phyloP scores from a whole-genome alignment of 768 basidiomycete species.

The Leccinum aurantiacum region DNA sequence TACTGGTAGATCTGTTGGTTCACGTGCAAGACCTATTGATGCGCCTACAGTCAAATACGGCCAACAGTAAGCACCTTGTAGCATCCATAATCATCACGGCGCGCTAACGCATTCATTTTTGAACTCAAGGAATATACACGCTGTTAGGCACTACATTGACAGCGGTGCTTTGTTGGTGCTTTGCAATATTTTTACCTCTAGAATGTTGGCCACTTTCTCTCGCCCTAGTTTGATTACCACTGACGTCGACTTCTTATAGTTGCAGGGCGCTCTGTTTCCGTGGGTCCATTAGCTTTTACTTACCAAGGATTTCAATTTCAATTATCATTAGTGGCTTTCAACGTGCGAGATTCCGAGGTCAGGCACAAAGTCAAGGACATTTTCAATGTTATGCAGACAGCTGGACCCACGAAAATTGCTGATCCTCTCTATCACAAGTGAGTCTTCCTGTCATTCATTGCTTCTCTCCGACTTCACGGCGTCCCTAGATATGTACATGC shows the following conservation, averaged over 20 bases:
- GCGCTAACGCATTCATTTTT: background rate
- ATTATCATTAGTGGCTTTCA: conserved; percentile 27
- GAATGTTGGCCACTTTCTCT: conserved; percentile 42
- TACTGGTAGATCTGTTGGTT: conserved; percentile 30
- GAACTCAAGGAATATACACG: background rate
- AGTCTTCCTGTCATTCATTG: background rate
- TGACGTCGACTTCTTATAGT: conserved; percentile 29
- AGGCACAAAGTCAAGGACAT: conserved; percentile 8
- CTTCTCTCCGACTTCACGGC: background rate
- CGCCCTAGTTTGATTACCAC: background rate
- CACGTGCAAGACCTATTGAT: conserved; percentile 27
- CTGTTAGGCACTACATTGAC: conserved; percentile 15
- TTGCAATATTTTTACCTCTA: conserved; percentile 42
- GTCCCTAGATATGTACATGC: background rate
- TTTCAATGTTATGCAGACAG: conserved; percentile 9
- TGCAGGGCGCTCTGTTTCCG: conserved; percentile 49
- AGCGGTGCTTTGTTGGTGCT: conserved; percentile 23
- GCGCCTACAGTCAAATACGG: conserved; percentile 29
- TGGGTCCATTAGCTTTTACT: conserved; percentile 28
- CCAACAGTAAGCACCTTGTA: conserved; percentile 24
- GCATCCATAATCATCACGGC: background rate
- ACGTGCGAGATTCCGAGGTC: conserved; percentile 14
- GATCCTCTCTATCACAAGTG: conserved; percentile 12
- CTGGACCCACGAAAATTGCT: background rate
- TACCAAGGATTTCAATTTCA: background rate